Evolutionary conservation across 768 basidiomycete genomes (phyloP).

Genomic region (Hydnomerulius pinastri): DNA sequence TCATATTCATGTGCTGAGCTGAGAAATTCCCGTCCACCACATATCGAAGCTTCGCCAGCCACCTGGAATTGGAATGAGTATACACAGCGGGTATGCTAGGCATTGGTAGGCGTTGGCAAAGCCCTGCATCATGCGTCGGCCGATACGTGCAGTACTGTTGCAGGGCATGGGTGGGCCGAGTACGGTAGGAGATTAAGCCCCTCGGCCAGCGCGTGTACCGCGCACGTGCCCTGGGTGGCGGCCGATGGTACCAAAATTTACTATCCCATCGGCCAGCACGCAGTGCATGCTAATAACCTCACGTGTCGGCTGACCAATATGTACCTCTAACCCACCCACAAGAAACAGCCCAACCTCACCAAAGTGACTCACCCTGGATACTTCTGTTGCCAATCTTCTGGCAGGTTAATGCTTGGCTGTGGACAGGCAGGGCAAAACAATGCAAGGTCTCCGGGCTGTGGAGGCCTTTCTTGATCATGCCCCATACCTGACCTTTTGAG

Average conservation of each 20-base stretch:
- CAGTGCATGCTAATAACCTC: too few species aligned
- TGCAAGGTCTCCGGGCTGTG: background rate
- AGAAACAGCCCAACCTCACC: background rate
- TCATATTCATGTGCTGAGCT: slow-evolving; percentile 9
- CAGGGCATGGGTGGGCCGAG: too few species aligned
- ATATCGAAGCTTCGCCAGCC: slow-evolving; percentile 1
- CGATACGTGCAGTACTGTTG: too few species aligned
- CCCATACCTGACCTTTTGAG: background rate
- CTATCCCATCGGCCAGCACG: too few species aligned
- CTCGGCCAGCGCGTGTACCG: too few species aligned
- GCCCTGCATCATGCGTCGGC: too few species aligned
- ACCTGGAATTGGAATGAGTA: background rate
- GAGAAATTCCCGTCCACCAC: slow-evolving; percentile 5
- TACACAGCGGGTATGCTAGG: background rate
- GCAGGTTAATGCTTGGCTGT: slow-evolving; percentile 3
- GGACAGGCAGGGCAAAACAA: slow-evolving; percentile 6
- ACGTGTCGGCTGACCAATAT: too few species aligned
- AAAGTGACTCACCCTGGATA: background rate
- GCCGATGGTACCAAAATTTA: too few species aligned
- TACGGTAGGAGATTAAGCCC: too few species aligned
- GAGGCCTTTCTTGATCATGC: background rate
- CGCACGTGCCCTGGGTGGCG: too few species aligned
- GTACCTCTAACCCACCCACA: too few species aligned
- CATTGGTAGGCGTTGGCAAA: too few species aligned
- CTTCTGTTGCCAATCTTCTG: slow-evolving; percentile 4